Evolutionary conservation across 345 rosid species (phyloP), one percentile per base, ranked within the genome.

Genomic region (Lenwebbia sp.): DNA sequence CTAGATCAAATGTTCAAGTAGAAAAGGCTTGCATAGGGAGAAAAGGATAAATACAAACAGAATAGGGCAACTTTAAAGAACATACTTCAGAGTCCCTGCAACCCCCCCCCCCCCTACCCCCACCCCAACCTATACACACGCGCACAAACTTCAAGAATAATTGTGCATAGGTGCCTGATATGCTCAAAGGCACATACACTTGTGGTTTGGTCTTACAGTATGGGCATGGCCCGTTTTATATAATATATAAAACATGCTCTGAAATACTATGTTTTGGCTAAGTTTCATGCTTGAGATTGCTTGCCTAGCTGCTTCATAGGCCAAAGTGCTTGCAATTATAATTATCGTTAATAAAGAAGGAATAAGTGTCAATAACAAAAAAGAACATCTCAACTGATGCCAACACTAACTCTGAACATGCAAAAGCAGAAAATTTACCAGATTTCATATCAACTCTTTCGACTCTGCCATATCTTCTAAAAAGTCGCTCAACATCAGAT

Each of bases 361-460:
- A 70, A 33, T 1, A 37, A 33, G 47, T 19, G 47, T 70, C 26
- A 22, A 70, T 37, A 56, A 33, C 76, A 30, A 65, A 65, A 15
- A 65, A 65, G 37, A 30, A 65, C 76, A 65, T 70, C 19, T 37
- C 47, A 37, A 37, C 4, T 3, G 81, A 70, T 37, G 81, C 26
- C 47, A 70, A 70, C 47, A 37, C 81, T 33, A 70, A 70, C 81
- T 70, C 47, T 70, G 47, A 84, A 40, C 19, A 52, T 17, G 25
- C 57, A 50, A 83, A 53, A 85, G 70, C 54, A 37, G 65, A 70
- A 56, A 88, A 87, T 90, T 93, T 90, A 97, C 99, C 99, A 89
- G 99, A 93, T 90, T 96, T 97, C 99, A 97, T 94, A 87, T 97
- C 99, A 85, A 97, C 98, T 85, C 97, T 90, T 84, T 97, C 99